A percentile compares a stretch with the other conserved stretches of the same genome.
These are phyloP conservation scores for Backusella luteola DNA, from an alignment of 192 early-diverging fungal genomes.

Conservation along the genomic window DNA sequence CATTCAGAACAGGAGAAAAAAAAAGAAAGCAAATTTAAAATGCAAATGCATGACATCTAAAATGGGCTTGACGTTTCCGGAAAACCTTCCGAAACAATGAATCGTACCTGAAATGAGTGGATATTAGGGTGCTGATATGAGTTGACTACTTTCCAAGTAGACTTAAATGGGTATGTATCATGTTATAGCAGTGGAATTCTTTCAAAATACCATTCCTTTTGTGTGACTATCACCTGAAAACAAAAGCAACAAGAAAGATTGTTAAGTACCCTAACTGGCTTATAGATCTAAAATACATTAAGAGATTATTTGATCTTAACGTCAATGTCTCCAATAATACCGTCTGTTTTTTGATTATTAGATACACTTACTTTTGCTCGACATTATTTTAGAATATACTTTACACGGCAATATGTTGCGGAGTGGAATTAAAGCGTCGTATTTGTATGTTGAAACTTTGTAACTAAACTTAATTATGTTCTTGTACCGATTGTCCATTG, in stretches of 20 bases:
- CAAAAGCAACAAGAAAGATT: too few species aligned
- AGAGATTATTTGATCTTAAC: background rate
- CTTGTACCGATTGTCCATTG: background rate
- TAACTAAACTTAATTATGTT: background rate
- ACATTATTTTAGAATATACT: background rate
- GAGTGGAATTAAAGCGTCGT: background rate
- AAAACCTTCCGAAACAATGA: background rate
- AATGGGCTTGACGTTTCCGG: background rate
- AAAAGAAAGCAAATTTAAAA: background rate
- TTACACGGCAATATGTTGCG: background rate
- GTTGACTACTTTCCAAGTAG: background rate
- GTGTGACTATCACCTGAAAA: too few species aligned
- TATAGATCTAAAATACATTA: background rate
- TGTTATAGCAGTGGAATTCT: background rate
- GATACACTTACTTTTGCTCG: background rate
- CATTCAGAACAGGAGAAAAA: background rate
- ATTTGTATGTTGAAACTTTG: background rate
- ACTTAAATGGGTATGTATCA: background rate
- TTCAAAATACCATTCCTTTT: background rate
- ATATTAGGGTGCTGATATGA: background rate
- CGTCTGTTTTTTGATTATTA: background rate
- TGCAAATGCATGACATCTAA: background rate
- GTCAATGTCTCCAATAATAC: background rate
- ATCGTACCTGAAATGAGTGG: background rate
- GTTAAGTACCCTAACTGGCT: too few species aligned